phyloP scores from a whole-genome alignment of 2,329 filamentous ascomycete genomes.

The Ophiostoma tasmaniense region DNA sequence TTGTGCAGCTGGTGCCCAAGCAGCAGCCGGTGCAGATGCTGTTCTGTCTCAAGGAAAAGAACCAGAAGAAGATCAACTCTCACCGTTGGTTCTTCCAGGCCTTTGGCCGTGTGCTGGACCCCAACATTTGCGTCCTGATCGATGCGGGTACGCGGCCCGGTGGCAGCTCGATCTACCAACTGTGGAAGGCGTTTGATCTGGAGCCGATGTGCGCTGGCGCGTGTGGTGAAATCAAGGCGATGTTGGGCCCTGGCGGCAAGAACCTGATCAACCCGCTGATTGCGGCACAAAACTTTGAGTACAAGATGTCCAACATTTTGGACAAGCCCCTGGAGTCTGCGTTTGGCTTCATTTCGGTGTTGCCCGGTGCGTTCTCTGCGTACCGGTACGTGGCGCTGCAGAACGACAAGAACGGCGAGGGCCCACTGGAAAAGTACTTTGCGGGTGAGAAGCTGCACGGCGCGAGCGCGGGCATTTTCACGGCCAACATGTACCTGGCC shows the following conservation, averaged over 20 bases:
- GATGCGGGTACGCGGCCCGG: conserved; percentile 95
- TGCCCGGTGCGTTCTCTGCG: conserved; percentile 96
- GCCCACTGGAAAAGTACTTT: conserved; percentile 94
- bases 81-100: conserved; percentile 99
- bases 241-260: conserved; percentile 76
- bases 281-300: conserved; percentile 97
- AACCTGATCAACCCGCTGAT: conserved; percentile 92
- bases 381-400: conserved; percentile 92
- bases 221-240: conserved; percentile 92
- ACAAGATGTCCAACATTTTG: conserved; percentile 99
- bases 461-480: conserved; percentile 89
- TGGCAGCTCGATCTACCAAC: conserved; percentile 88
- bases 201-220: conserved; percentile 96
- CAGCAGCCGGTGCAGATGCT: conserved; percentile 91
- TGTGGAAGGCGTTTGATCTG: conserved; percentile 97
- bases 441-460: conserved; percentile 93
- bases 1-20: conserved; percentile 76
- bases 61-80: conserved; percentile 99
- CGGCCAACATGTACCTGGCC: conserved; percentile 97
- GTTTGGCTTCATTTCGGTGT: conserved; percentile 94
- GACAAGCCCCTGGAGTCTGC: conserved; percentile 96
- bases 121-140: conserved; percentile 92
- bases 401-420: conserved; percentile 91
- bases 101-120: conserved; percentile 83
- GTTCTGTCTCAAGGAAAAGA: conserved; percentile 98